Evolutionary conservation across 352 stramenopile genomes (phyloP), one percentile per base, ranked within the genome.

Genomic region (Pythium aphanidermatum): DNA sequence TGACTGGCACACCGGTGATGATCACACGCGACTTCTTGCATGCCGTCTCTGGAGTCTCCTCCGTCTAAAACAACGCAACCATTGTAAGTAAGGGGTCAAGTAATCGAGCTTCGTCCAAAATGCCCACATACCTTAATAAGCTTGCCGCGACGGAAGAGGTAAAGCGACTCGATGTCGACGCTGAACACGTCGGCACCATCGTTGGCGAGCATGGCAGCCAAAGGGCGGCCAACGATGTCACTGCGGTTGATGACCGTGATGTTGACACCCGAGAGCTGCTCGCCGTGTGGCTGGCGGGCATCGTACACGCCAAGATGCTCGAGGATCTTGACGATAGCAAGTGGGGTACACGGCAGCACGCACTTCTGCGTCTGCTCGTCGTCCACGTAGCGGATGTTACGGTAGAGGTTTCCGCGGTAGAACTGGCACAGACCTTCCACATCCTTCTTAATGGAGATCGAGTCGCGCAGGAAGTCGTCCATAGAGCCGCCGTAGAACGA

Each of bases 401-500:
- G 82, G 74, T 98, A 99, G 21, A 99, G 56, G 57, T 98, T 98
- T 43, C 86, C 88, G 21, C 96, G 86, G 74, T 98, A 98, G 36
- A 90, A 95, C 64, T 97, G 92, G 69, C 92, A 97, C 16, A 98
- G 66, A 16, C 96, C 72, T 50, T 99, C 95, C 14, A 98, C 95
- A 62, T 99, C 96, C 68, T 98, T 98, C 68, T 97, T 95, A 52
- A 96, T 84, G 31, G 85, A 97, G 38, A 98, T 94, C 25, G 70
- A 89, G 74, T 99, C 96, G 47, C 96, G 84, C 24, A 99, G 55
- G 46, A 98, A 98, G 70, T 99, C 96, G 76, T 99, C 95, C 79
- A 98, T 98, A 46, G 80, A 90, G 35, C 90, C 92, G 23, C 96
- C 96, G 48, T 83, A 98, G 65, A 98, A 99, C 33, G 82, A 97